A percentile compares a stretch with the other conserved stretches of the same genome.
Evolutionary conservation across 805 yeast species (phyloP).

Genomic region (Ogataea pini): DNA sequence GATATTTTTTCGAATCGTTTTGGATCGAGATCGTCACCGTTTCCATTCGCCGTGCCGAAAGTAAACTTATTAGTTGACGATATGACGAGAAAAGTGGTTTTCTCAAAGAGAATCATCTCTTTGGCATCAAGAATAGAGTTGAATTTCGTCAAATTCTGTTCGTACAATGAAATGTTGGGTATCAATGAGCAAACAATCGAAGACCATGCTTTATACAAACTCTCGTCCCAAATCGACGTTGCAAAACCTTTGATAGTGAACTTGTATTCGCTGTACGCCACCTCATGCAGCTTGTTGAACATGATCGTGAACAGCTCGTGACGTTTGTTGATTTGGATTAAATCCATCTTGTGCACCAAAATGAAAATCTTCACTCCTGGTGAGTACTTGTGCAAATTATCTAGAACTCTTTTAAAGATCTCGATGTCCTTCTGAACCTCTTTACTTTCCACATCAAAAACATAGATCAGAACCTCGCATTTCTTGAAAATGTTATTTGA

Average conservation of each 20-base stretch:
- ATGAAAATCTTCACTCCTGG: conserved; percentile 93
- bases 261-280: conserved; percentile 58
- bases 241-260: conserved; percentile 84
- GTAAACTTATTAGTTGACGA: conserved; percentile 50
- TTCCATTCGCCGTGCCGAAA: conserved; percentile 2
- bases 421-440: conserved; percentile 92
- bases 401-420: conserved; percentile 80
- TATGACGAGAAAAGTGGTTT: conserved; percentile 85
- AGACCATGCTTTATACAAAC: conserved; percentile 95
- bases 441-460: conserved; percentile 92
- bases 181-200: conserved; percentile 91
- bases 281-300: conserved; percentile 77
- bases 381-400: conserved; percentile 76
- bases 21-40: conserved; percentile 61
- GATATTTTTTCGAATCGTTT: conserved; percentile 93
- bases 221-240: conserved; percentile 97
- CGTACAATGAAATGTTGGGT: conserved; percentile 84
- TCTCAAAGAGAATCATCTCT: conserved; percentile 89
- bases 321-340: conserved; percentile 83
- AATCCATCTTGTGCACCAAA: conserved; percentile 92
- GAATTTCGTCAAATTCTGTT: conserved; percentile 70
- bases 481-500: conserved; percentile 90
- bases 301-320: conserved; percentile 80
- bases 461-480: conserved; percentile 94
- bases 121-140: conserved; percentile 77